Evolutionary conservation across 139 green algal species (phyloP).

Genomic region (Chlamydomonas sp.): DNA sequence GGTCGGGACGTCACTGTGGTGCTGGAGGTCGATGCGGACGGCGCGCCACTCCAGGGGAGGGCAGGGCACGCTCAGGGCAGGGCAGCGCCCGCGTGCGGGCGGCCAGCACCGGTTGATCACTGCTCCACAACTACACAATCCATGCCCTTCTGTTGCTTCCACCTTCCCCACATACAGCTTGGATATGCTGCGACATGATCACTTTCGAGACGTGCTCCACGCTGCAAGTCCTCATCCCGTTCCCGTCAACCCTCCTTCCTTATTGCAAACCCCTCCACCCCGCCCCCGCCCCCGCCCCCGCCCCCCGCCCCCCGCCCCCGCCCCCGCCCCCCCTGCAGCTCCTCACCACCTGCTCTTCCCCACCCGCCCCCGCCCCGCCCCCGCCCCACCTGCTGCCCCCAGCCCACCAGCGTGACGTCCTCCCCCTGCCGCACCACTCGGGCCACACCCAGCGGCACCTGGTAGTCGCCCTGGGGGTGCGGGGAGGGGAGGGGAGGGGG

Average conservation of each 20-base stretch:
- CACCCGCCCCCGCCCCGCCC: background rate
- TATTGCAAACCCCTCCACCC: background rate
- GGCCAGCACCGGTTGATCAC: no score
- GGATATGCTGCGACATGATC: no score
- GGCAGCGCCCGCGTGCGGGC: no score
- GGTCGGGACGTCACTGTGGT: no score
- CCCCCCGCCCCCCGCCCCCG: background rate
- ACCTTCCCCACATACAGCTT: no score
- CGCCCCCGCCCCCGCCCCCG: background rate
- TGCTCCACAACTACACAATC: no score
- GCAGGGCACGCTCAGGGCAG: no score
- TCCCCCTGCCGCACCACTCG: constrained; percentile 60
- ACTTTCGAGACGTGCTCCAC: background rate
- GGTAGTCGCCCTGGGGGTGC: constrained; percentile 73
- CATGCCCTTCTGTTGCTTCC: no score
- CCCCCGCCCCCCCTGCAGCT: no score
- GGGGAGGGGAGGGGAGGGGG: background rate
- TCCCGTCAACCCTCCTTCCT: background rate
- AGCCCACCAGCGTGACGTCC: constrained; percentile 94
- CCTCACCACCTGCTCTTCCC: background rate
- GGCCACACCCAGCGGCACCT: constrained; percentile 80
- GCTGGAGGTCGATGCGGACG: no score
- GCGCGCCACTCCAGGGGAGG: no score
- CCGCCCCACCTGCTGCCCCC: constrained; percentile 88
- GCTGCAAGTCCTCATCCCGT: background rate